phyloP scores from a whole-genome alignment of 2,329 filamentous ascomycete species.

The Golovinomyces cichoracearum region DNA sequence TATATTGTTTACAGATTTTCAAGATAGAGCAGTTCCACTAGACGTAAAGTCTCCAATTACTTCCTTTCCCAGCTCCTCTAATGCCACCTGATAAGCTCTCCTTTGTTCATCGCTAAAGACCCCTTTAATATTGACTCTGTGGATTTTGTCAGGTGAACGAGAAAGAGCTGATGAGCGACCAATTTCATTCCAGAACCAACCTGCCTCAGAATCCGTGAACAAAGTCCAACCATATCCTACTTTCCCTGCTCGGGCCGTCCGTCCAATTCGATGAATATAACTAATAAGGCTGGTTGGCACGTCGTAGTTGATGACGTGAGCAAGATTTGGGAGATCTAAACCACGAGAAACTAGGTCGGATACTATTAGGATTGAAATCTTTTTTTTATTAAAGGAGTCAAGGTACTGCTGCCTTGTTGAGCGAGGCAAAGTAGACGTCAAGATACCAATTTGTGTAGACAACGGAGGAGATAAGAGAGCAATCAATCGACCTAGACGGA shows the following conservation, averaged over 20 bases:
- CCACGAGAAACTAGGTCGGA: slow-evolving; percentile 86
- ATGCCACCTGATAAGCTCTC: slow-evolving; percentile 23
- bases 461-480: slow-evolving; percentile 35
- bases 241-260: slow-evolving; percentile 62
- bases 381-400: slow-evolving; percentile 34
- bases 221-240: slow-evolving; percentile 64
- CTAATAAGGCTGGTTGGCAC: slow-evolving; percentile 54
- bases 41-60: too few species aligned
- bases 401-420: slow-evolving; percentile 41
- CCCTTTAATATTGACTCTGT: slow-evolving; percentile 19
- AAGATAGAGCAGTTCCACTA: too few species aligned
- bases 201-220: slow-evolving; percentile 49
- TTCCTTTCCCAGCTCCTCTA: slow-evolving; percentile 17
- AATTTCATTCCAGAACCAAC: slow-evolving; percentile 76
- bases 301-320: slow-evolving; percentile 84
- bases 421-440: slow-evolving; percentile 56
- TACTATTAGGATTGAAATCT: slow-evolving; percentile 52
- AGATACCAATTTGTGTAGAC: slow-evolving; percentile 33
- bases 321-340: slow-evolving; percentile 53
- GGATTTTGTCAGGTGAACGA: slow-evolving; percentile 20
- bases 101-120: slow-evolving; percentile 18
- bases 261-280: slow-evolving; percentile 78
- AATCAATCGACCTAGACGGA: slow-evolving; percentile 64
- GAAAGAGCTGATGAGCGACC: slow-evolving; percentile 28
- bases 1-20: too few species aligned